phyloP scores from a whole-genome alignment of 495 filamentous ascomycete genomes.

The Usnea hakonensis region DNA sequence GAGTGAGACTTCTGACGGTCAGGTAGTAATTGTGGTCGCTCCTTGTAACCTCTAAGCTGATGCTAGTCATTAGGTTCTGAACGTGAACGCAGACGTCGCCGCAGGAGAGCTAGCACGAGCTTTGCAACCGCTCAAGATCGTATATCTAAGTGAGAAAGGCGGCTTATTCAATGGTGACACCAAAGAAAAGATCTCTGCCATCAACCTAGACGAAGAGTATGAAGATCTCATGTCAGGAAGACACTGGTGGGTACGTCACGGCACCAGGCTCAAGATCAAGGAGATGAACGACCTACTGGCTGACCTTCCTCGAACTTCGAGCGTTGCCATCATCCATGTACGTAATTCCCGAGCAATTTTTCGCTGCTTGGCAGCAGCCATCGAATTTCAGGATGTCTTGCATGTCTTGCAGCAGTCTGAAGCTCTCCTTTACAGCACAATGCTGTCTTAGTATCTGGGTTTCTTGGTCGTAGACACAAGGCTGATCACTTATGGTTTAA shows the following conservation, averaged over 20 bases:
- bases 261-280: constrained; percentile 95
- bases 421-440: not conserved
- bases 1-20: constrained; percentile 88
- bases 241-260: constrained; percentile 93
- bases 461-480: not conserved
- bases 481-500: not conserved
- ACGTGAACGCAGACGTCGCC: constrained; percentile 96
- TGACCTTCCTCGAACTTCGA: constrained; percentile 80
- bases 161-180: constrained; percentile 90
- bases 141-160: constrained; percentile 96
- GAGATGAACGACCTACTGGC: constrained; percentile 93
- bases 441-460: not conserved
- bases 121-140: constrained; percentile 92
- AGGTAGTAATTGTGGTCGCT: constrained; percentile 29
- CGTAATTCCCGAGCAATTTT: not conserved
- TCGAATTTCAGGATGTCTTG: not conserved
- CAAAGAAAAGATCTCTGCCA: constrained; percentile 91
- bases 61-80: constrained; percentile 49
- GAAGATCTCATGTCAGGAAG: constrained; percentile 75
- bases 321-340: constrained; percentile 87
- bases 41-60: not conserved
- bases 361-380: not conserved
- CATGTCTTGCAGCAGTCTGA: not conserved
- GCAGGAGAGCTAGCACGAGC: constrained; percentile 86
- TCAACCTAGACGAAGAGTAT: constrained; percentile 97